A percentile compares a stretch with the other conserved stretches of the same genome.
These are phyloP conservation scores for Nigrograna mackinnonii DNA, from an alignment of 2,329 filamentous ascomycete genomes.

Conservation along the genomic window DNA sequence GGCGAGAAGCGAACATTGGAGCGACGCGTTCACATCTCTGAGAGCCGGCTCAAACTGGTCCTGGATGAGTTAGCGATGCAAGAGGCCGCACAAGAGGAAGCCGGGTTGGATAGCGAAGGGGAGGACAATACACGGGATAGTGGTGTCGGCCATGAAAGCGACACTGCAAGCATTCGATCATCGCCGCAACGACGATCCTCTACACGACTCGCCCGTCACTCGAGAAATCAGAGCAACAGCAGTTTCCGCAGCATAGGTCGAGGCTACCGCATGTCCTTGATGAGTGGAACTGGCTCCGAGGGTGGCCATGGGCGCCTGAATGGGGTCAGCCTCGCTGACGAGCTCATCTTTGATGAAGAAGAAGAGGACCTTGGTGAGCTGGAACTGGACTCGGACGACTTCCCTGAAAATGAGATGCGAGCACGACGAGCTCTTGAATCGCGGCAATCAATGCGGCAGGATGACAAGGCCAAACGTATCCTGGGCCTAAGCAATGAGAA, in stretches of 20 bases:
- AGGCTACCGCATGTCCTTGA: conserved; percentile 72
- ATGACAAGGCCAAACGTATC: conserved; percentile 51
- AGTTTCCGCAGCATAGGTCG: conserved; percentile 55
- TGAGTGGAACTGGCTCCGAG: conserved; percentile 59
- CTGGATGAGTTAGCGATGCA: conserved; percentile 82
- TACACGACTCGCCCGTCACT: conserved; percentile 56
- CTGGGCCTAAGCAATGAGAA: conserved; percentile 43
- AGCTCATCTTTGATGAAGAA: conserved; percentile 84
- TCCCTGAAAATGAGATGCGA: conserved; percentile 45
- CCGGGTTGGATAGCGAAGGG: conserved; percentile 58
- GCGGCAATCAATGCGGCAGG: conserved; percentile 44
- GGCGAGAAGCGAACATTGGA: conserved; percentile 81
- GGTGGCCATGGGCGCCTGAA: conserved; percentile 61
- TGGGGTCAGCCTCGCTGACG: conserved; percentile 83
- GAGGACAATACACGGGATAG: conserved; percentile 67
- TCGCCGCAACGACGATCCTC: conserved; percentile 54
- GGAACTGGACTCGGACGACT: conserved; percentile 71
- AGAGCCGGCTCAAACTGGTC: conserved; percentile 80
- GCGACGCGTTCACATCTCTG: conserved; percentile 85
- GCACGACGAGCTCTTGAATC: conserved; percentile 43
- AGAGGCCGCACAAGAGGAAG: conserved; percentile 52
- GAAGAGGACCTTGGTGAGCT: conserved; percentile 58
- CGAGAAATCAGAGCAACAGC: conserved; percentile 58
- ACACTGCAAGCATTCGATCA: conserved; percentile 73
- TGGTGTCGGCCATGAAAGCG: conserved; percentile 58